phyloP scores from a whole-genome alignment of 1,284 basidiomycete species.

The Leccinum subrobustum region DNA sequence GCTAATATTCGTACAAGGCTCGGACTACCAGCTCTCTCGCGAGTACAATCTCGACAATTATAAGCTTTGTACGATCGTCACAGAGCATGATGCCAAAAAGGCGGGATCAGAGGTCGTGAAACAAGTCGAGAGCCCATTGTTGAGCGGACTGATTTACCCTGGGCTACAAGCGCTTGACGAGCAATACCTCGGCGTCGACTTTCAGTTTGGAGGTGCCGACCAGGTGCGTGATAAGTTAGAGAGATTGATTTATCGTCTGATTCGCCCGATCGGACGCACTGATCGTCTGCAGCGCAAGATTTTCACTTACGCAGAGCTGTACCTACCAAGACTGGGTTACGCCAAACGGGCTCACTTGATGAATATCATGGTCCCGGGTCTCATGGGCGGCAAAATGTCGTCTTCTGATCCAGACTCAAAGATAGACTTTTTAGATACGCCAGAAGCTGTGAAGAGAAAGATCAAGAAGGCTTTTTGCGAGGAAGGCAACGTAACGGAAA shows the following conservation, averaged over 20 bases:
- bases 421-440: not conserved
- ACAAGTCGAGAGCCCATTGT: constrained; percentile 73
- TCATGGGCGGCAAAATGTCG: not conserved
- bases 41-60: not conserved
- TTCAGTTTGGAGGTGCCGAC: not conserved
- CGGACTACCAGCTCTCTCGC: not conserved
- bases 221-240: not conserved
- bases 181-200: constrained; percentile 74
- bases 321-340: not conserved
- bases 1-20: constrained; percentile 3
- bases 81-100: constrained; percentile 96
- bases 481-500: not conserved
- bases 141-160: not conserved
- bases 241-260: not conserved
- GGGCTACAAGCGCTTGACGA: constrained; percentile 42
- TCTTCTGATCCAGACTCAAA: not conserved
- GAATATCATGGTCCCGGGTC: not conserved
- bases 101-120: constrained; percentile 99
- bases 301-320: not conserved
- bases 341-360: not conserved
- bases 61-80: constrained; percentile 77
- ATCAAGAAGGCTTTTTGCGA: not conserved
- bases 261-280: not conserved
- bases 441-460: not conserved
- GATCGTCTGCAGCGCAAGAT: not conserved